A percentile compares a stretch with the other conserved stretches of the same genome.
Conservation (phyloP, 768 basidiomycete genomes). For the Russula sp. region DNA sequence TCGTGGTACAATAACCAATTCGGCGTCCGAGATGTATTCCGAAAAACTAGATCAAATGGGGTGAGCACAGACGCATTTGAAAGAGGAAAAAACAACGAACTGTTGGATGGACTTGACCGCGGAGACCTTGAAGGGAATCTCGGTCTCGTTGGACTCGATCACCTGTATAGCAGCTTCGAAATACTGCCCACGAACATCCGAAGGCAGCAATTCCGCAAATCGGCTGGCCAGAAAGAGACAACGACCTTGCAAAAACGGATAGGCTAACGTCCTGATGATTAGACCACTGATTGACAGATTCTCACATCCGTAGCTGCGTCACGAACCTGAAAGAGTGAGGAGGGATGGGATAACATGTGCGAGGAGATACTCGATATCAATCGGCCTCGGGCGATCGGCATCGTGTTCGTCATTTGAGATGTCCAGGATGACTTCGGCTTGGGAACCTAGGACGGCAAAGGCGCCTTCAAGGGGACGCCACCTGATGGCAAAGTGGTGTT, state of each 20-base stretch:
- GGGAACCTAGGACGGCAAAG: conserved; percentile 77
- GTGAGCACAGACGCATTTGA: neutral
- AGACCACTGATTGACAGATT: neutral
- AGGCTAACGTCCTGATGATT: conserved; percentile 47
- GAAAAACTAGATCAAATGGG: conserved; percentile 56
- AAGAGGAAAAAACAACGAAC: conserved; percentile 45
- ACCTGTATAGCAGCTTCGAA: conserved; percentile 83
- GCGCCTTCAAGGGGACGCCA: conserved; percentile 91
- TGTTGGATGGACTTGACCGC: conserved; percentile 93
- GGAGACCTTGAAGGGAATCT: conserved; percentile 88
- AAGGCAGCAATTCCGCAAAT: conserved; percentile 70
- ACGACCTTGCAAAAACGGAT: conserved; percentile 91
- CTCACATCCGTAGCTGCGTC: neutral
- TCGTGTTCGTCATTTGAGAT: conserved; percentile 73
- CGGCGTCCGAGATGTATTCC: conserved; percentile 57
- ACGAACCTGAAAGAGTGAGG: conserved; percentile 65
- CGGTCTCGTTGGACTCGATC: conserved; percentile 66
- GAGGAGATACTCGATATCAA: conserved; percentile 78
- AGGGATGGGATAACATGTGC: conserved; percentile 75
- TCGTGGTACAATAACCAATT: conserved; percentile 63
- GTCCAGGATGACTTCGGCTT: conserved; percentile 72
- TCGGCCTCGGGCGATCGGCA: conserved; percentile 56
- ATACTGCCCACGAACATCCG: conserved; percentile 76
- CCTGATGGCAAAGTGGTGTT: conserved; percentile 44
- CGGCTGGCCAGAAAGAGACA: conserved; percentile 94